phyloP scores from a whole-genome alignment of 2,329 filamentous ascomycete species.

The Daldinia sp. region DNA sequence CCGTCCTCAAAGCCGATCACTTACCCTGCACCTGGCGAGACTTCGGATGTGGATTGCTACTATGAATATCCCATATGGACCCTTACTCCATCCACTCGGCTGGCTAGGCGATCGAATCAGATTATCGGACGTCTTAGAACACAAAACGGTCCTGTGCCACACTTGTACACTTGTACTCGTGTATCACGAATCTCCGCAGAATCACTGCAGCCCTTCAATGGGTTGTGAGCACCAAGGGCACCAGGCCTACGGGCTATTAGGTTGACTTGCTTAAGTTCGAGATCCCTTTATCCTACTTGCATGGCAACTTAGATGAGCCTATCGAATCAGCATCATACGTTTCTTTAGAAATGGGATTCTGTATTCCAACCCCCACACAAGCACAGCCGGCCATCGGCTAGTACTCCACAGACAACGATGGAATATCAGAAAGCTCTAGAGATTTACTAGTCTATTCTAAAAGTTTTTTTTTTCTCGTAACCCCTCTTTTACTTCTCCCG shows the following conservation, averaged over 20 bases:
- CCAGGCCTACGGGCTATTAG: constrained; percentile 15
- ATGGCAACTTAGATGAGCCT: constrained; percentile 19
- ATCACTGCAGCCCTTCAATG: constrained; percentile 29
- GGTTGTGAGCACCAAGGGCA: constrained; percentile 5
- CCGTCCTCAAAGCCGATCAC: constrained; percentile 29
- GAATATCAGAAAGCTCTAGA: constrained; percentile 22
- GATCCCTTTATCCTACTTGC: constrained; percentile 15
- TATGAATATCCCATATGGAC: constrained; percentile 44
- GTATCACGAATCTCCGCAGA: constrained; percentile 30
- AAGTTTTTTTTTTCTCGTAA: constrained; percentile 17
- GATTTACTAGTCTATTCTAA: constrained; percentile 19
- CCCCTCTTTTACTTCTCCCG: constrained; percentile 35
- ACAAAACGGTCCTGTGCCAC: constrained; percentile 29
- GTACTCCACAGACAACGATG: constrained; percentile 35
- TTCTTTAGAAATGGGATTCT: constrained; percentile 17
- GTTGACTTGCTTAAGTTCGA: constrained; percentile 19
- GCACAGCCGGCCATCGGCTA: constrained; percentile 26
- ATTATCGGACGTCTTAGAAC: constrained; percentile 23
- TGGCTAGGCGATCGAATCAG: constrained; percentile 39
- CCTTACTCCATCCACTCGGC: constrained; percentile 34
- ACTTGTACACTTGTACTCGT: constrained; percentile 16
- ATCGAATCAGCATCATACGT: constrained; percentile 22
- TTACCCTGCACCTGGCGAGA: constrained; percentile 31
- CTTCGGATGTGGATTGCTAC: constrained; percentile 40
- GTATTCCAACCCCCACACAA: constrained; percentile 36